Conservation (phyloP, 345 rosid genomes). For the Brassica nigra region DNA sequence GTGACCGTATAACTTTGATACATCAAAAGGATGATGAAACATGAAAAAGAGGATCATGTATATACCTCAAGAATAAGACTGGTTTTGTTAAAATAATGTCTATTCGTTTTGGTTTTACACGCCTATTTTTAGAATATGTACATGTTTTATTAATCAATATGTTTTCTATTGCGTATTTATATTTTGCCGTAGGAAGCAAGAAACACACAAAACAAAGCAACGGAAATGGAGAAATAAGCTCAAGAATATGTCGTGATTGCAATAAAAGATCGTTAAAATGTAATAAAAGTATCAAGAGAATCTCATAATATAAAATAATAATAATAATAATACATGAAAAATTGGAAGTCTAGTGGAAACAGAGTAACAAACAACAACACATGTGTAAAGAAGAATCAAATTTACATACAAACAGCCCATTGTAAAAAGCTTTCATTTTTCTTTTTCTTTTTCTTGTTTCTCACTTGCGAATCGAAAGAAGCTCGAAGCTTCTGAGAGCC, state of each 20-base stretch:
- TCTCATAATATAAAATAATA: neutral
- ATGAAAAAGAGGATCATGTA: neutral
- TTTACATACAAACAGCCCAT: conserved; percentile 16
- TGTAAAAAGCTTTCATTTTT: neutral
- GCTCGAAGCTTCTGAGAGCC: conserved; percentile 71
- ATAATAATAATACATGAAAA: conserved; percentile 25
- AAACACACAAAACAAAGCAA: neutral
- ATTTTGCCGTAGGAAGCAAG: neutral
- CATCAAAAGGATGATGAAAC: neutral
- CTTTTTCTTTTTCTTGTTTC: neutral
- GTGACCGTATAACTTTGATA: neutral
- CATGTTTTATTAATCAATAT: neutral
- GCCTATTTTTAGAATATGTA: neutral
- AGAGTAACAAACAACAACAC: conserved; percentile 24
- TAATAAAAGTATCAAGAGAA: conserved; percentile 18
- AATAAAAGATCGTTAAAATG: neutral
- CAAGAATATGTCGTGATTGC: conserved; percentile 21
- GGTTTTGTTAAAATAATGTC: neutral
- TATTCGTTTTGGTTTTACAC: neutral
- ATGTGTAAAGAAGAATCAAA: conserved; percentile 25
- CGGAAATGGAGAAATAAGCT: neutral
- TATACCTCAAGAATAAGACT: neutral
- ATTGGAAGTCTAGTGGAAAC: conserved; percentile 19
- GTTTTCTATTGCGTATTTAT: neutral
- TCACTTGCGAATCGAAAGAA: conserved; percentile 64